These are phyloP conservation scores for Cyclotella sp. DNA, from an alignment of 108 stramenopile genomes.

Conservation along the genomic window DNA sequence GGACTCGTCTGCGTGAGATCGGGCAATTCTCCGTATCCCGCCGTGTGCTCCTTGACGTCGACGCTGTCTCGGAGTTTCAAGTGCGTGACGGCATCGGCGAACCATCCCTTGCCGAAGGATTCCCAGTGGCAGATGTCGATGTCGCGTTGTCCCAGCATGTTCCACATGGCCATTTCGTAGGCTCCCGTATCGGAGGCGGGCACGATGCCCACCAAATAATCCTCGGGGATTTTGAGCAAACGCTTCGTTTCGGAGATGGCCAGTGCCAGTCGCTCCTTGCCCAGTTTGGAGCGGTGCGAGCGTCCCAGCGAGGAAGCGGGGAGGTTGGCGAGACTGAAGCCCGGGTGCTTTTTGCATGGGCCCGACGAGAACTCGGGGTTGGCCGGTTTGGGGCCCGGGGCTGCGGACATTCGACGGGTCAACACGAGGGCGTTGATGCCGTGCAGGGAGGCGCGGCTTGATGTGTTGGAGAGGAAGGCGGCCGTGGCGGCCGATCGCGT, in stretches of 20 bases:
- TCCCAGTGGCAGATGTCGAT: slow-evolving; percentile 99
- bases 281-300: slow-evolving; percentile 97
- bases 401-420: background rate
- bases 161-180: slow-evolving; percentile 99
- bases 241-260: slow-evolving; percentile 96
- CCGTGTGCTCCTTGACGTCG: slow-evolving; percentile 88
- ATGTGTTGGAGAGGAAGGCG: slow-evolving; percentile 1
- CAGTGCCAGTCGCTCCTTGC: slow-evolving; percentile 93
- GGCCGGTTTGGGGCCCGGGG: slow-evolving; percentile 57
- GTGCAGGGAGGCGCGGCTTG: background rate
- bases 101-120: slow-evolving; percentile 99
- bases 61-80: slow-evolving; percentile 90
- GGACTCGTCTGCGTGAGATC: slow-evolving; percentile 88
- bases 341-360: slow-evolving; percentile 99
- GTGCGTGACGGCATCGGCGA: slow-evolving; percentile 91
- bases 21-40: slow-evolving; percentile 96
- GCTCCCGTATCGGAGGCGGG: slow-evolving; percentile 99
- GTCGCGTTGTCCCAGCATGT: slow-evolving; percentile 93
- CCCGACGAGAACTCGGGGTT: slow-evolving; percentile 93
- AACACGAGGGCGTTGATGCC: slow-evolving; percentile 6
- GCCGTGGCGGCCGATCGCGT: background rate
- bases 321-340: slow-evolving; percentile 83
- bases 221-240: slow-evolving; percentile 93
- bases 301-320: slow-evolving; percentile 87
- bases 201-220: slow-evolving; percentile 95